Base-by-base conservation (phyloP, 768 basidiomycete genomes). In the Lactifluus pinguis region DNA sequence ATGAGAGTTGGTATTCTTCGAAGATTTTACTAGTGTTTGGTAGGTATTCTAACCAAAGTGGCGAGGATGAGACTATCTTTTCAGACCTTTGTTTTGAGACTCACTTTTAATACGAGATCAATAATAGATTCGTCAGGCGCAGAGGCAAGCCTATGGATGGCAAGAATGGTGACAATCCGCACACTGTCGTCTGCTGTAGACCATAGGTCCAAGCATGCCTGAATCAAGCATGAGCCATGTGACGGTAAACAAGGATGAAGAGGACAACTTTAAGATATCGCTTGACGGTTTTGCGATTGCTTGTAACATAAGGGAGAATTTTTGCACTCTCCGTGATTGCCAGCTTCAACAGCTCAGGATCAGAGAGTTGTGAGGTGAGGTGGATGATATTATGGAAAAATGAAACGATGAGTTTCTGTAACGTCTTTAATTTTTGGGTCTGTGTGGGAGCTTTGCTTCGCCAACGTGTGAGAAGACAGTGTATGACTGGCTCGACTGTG, bases 171-270 rank as follows among this genome's bases (percentile, higher is more conserved):
- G 0, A 91, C 81, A 64, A 99, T 87, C 53, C 93, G 83, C 36
- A 91, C 82, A 59, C 74, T 83, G 70, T 98, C 95, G 48, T 86
- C 79, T 8, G 83, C 87, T 29, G 80, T 85, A 2, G 83, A 89
- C 95, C 95, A 98, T 10, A 92, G 69, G 14, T 86, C 83, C 42
- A 97, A 74, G 67, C 92, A 89, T 76, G 84, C 85, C 90, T 94
- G 29, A 25, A 49, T 39, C 13, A 53, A 34, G 49, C 11, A 47
- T 42, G 52, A 54, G 44, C 36, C 49, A 32, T 49, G 34, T 48
- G 49, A 39, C 48, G 51, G n/a, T 38, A 53, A 52, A 29, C 15
- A 49, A 25, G 13, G 21, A n/a, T 6, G n/a, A 15, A 1, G 45
- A 29, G 7, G 64, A 70, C 11, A 62, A 88, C 92, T 77, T 97